Conservation (phyloP, 805 yeast genomes). For the Priceomyces haplophilus region DNA sequence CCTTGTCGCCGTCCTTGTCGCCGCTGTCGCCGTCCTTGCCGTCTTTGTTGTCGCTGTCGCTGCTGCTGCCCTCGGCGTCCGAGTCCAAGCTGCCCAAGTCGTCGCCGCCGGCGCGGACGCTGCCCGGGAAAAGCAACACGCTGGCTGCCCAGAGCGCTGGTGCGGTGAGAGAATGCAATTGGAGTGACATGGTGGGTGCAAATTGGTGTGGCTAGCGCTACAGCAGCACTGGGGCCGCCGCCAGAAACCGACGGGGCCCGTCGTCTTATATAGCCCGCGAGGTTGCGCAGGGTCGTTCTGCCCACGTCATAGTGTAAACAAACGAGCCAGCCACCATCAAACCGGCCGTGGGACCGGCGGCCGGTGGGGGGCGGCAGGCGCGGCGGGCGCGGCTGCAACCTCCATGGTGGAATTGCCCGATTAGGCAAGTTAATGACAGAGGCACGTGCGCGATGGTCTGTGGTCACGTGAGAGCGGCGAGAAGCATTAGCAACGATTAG, state of each 20-base stretch:
- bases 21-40: background rate
- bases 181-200: slow-evolving; percentile 14
- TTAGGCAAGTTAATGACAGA: slow-evolving; percentile 12
- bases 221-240: no score
- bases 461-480: background rate
- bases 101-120: background rate
- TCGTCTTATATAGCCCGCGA: no score
- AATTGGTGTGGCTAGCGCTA: background rate
- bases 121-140: background rate
- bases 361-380: no score
- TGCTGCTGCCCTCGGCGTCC: background rate
- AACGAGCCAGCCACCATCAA: background rate
- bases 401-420: slow-evolving; percentile 9
- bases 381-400: no score
- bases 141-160: background rate
- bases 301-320: no score
- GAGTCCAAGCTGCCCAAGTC: background rate
- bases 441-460: no score
- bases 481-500: no score
- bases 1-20: background rate
- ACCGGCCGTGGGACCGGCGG: no score
- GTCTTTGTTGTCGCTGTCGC: background rate
- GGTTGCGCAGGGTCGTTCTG: no score
- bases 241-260: no score
- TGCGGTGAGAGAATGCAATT: slow-evolving; percentile 1